Percentiles rank a stretch among this genome's conserved stretches.
These are phyloP conservation scores for Aspergillus hiratsukae DNA, from an alignment of 2,329 filamentous ascomycete genomes.

Conservation along the genomic window DNA sequence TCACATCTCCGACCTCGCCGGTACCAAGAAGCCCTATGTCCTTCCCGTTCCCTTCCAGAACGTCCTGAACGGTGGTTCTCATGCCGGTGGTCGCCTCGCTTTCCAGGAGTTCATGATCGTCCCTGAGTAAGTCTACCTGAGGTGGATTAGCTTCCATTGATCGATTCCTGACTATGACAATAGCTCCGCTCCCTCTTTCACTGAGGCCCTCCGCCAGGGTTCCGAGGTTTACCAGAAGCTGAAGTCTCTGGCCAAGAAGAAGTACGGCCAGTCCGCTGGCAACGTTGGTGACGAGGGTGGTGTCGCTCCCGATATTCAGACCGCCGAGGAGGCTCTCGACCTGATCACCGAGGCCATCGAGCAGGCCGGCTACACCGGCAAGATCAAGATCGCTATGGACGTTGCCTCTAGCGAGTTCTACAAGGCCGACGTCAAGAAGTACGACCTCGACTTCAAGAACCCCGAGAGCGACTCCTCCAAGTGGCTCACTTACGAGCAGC, in stretches of 20 bases:
- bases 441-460: conserved; percentile 99
- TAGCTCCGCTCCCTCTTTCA: conserved; percentile 81
- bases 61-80: conserved; percentile 88
- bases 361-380: conserved; percentile 88
- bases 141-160: neutral
- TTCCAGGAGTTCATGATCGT: conserved; percentile 98
- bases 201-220: conserved; percentile 93
- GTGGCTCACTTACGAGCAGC: conserved; percentile 98
- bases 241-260: conserved; percentile 97
- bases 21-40: conserved; percentile 87
- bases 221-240: conserved; percentile 98
- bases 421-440: conserved; percentile 96
- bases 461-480: conserved; percentile 91
- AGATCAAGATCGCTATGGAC: conserved; percentile 98
- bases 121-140: conserved; percentile 56
- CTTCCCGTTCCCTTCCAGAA: conserved; percentile 92
- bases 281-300: conserved; percentile 99
- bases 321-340: conserved; percentile 90
- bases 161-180: conserved; percentile 11
- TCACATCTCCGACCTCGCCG: conserved; percentile 80
- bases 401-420: conserved; percentile 99
- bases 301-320: conserved; percentile 98
- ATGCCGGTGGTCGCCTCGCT: conserved; percentile 91
- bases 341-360: conserved; percentile 94
- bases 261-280: conserved; percentile 96